Conservation (phyloP, 1,284 basidiomycete genomes). For the Irpex sp. region DNA sequence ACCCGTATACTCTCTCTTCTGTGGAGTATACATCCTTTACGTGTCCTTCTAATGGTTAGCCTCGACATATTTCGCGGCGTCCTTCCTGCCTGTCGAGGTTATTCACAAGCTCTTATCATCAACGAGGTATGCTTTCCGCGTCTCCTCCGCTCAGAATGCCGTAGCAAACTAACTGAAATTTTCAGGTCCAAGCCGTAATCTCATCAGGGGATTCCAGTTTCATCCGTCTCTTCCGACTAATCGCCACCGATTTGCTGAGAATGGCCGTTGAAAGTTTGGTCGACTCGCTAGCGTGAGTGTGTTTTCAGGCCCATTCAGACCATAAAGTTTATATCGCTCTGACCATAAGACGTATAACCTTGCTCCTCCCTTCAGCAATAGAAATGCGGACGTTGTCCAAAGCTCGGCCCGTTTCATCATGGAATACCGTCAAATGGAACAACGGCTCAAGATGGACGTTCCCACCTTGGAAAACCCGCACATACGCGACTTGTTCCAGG, state of each 20-base stretch:
- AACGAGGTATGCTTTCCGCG: constrained; percentile 53
- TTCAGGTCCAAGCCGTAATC: constrained; percentile 63
- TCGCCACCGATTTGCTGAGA: constrained; percentile 59
- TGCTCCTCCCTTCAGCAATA: constrained; percentile 37
- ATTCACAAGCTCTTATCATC: constrained; percentile 79
- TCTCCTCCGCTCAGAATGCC: constrained; percentile 7
- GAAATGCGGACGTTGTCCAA: constrained; percentile 68
- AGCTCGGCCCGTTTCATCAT: constrained; percentile 68
- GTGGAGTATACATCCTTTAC: constrained; percentile 62
- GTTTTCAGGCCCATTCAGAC: constrained; percentile 23
- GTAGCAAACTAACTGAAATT: too few relatives aligned
- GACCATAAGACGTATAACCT: neutral
- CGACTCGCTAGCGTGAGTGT: constrained; percentile 69
- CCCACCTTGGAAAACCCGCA: constrained; percentile 70
- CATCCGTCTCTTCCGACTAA: constrained; percentile 51
- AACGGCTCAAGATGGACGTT: constrained; percentile 72
- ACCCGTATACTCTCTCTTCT: constrained; percentile 55
- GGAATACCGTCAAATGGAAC: constrained; percentile 73
- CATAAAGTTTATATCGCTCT: neutral
- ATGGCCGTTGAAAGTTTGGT: constrained; percentile 60
- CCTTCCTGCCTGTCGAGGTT: constrained; percentile 76
- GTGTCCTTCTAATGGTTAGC: constrained; percentile 60
- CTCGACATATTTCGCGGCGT: constrained; percentile 68
- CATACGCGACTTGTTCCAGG: constrained; percentile 73
- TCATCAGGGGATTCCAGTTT: constrained; percentile 64